Evolutionary conservation across 176 grass and related monocot species (phyloP).

Genomic region (Secale cereale): DNA sequence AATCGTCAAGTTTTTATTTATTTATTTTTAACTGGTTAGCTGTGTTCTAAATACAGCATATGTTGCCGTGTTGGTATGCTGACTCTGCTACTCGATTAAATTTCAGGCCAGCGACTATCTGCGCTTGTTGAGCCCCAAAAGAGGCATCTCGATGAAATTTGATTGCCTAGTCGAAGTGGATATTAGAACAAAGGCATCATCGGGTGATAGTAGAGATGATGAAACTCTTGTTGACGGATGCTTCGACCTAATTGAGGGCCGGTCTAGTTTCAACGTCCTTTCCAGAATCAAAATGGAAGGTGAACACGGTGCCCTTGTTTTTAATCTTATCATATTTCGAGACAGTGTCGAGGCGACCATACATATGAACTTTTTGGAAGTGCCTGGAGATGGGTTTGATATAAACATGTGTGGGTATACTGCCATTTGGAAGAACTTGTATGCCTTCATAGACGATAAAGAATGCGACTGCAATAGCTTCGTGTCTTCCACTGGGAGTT

Average conservation of each 20-base stretch:
- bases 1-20: too few species aligned
- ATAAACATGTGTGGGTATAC: constrained; percentile 13
- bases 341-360: not conserved
- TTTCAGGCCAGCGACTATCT: not conserved
- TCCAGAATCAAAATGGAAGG: not conserved
- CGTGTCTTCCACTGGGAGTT: not conserved
- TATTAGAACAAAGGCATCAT: not conserved
- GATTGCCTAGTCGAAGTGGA: constrained; percentile 20
- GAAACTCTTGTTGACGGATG: constrained; percentile 5
- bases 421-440: not conserved
- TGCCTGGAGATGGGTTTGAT: not conserved
- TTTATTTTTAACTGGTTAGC: not conserved
- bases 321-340: not conserved
- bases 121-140: constrained; percentile 4
- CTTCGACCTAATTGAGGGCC: not conserved
- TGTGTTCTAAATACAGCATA: not conserved
- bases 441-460: not conserved
- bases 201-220: not conserved
- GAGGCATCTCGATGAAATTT: constrained; percentile 15
- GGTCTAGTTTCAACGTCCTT: not conserved
- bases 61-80: not conserved
- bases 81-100: not conserved
- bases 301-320: not conserved
- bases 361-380: not conserved
- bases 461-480: not conserved